phyloP scores from a whole-genome alignment of 2,329 filamentous ascomycete genomes.

The Arthrobotrys musiformis region DNA sequence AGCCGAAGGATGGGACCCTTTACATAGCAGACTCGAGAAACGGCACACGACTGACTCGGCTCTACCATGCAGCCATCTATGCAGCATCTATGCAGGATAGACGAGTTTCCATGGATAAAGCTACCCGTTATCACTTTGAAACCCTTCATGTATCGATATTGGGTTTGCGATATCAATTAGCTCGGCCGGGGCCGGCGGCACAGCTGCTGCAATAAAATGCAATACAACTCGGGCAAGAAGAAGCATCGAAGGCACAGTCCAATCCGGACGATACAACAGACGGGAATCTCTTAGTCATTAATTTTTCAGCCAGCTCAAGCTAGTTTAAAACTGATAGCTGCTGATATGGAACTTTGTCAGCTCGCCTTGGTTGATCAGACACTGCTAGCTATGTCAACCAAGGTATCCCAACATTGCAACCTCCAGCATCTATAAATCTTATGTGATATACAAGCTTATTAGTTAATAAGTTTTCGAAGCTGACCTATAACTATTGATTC shows the following conservation, averaged over 20 bases:
- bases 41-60: conserved; percentile 16
- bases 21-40: not conserved
- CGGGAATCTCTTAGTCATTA: not conserved
- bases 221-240: not conserved
- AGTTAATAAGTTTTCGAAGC: not conserved
- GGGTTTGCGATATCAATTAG: not conserved
- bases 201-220: not conserved
- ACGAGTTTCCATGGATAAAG: conserved; percentile 15
- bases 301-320: conserved; percentile 22
- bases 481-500: conserved; percentile 6
- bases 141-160: conserved; percentile 4
- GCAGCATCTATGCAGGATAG: conserved; percentile 4
- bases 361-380: not conserved
- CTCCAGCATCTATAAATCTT: no score
- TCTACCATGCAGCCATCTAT: conserved; percentile 21
- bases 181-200: not conserved
- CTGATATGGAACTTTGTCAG: conserved; percentile 9
- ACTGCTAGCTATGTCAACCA: not conserved
- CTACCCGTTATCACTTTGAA: conserved; percentile 9
- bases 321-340: conserved; percentile 11
- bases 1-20: conserved; percentile 12
- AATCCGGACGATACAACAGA: not conserved
- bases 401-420: no score
- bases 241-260: not conserved
- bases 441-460: not conserved